Evolutionary conservation across 345 rosid genomes (phyloP), one percentile per base, ranked within the genome.

Genomic region (Ceriops tagal): DNA sequence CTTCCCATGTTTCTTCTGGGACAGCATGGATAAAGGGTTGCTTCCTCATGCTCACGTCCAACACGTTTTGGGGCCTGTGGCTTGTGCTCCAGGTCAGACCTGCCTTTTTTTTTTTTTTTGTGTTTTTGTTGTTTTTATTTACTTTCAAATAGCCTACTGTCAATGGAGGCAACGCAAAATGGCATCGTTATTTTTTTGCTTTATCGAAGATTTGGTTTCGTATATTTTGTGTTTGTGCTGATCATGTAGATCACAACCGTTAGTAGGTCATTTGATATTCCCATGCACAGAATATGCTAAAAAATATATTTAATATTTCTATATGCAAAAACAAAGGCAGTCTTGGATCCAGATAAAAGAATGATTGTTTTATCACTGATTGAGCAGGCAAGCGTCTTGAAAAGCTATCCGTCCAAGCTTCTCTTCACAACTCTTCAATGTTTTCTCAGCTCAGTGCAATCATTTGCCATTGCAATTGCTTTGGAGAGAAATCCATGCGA

Each of bases 391-490:
- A 58, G 69, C 20, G 84, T 90, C 6, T 49, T 89, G 72, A 91
- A 85, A 59, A 61, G 68, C 47, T 95, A 83, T 79, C 99, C 99
- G 26, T 87, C 96, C 2, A 95, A 88, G 81, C 93, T 95, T 57
- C 88, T 89, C 51, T 83, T 95, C 65, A 92, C 96, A 32, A 80
- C 93, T 47, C 83, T 95, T 5, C 91, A 88, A 49, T 91, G 97
- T 69, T 80, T 89, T 51, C 61, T 89, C 20, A 95, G 93, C 82
- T 71, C 96, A 18, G 73, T 91, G 56, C 97, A 91, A 21, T 86
- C 96, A 0, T 87, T 95, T 24, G 72, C 62, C 47, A 82, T 95
- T 63, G 99, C 99, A 27, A 78, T 92, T 78, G 87, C 85, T 57
- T n/a, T 88, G 20, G 97, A 78, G 65, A 85, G 97, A 85, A 84